Evolutionary conservation across 106 monocot genomes (phyloP).

Genomic region (Chionographis japonica): DNA sequence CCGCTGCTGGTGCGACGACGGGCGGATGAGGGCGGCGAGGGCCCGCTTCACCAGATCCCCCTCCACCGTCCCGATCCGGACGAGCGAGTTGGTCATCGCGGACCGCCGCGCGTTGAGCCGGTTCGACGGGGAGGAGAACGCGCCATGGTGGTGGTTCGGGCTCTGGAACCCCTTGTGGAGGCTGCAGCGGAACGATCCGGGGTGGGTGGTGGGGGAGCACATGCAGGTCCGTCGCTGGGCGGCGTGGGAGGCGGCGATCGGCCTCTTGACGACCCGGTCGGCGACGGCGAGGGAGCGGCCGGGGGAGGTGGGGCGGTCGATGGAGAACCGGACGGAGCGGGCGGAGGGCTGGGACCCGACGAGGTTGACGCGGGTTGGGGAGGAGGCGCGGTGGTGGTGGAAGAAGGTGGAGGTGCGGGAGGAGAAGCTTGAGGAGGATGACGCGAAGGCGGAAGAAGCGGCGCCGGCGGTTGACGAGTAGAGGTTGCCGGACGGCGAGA

Average conservation of each 20-base stretch:
- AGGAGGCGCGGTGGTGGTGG: constrained; percentile 25
- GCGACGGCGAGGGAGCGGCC: constrained; percentile 21
- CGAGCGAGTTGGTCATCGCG: constrained; percentile 88
- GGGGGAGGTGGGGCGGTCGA: constrained; percentile 41
- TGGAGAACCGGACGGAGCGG: constrained; percentile 41
- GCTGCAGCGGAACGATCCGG: constrained; percentile 80
- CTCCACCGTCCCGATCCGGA: constrained; percentile 82
- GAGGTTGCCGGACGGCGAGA: constrained; percentile 19
- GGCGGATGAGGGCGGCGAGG: constrained; percentile 72
- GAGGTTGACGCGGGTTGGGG: constrained; percentile 60
- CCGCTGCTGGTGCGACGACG: constrained; percentile 76
- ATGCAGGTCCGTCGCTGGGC: constrained; percentile 42
- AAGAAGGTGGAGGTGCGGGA: constrained; percentile 20
- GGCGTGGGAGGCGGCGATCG: constrained; percentile 6
- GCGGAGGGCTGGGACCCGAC: constrained; percentile 16
- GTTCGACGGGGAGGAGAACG: constrained; percentile 32
- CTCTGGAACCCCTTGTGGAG: constrained; percentile 47
- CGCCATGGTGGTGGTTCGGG: neutral
- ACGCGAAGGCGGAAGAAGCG: constrained; percentile 5
- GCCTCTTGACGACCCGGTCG: constrained; percentile 1
- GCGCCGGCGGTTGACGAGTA: constrained; percentile 4
- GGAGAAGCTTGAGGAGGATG: constrained; percentile 13
- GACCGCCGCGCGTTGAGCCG: constrained; percentile 62
- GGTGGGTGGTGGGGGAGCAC: constrained; percentile 86
- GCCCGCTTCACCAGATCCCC: constrained; percentile 75